Conservation (phyloP, 2,329 filamentous ascomycete genomes). For the Colletotrichum spinosum region DNA sequence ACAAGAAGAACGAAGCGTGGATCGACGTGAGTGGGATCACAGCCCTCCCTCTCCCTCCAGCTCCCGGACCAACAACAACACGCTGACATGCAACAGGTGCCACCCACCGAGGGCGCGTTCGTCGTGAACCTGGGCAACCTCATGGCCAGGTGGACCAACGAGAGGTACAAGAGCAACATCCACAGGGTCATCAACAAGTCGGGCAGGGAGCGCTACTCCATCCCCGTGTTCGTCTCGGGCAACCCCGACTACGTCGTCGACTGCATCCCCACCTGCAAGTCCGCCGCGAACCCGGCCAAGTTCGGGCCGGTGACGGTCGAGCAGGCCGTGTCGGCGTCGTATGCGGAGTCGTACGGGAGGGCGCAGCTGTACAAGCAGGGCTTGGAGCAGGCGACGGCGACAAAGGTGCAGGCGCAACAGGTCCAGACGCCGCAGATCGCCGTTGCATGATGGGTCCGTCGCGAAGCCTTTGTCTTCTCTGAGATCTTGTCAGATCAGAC, state of each 20-base stretch:
- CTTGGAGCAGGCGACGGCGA: conserved; percentile 36
- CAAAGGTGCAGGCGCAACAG: conserved; percentile 12
- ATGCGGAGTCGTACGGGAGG: conserved; percentile 48
- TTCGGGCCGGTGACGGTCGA: conserved; percentile 48
- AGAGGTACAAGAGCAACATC: conserved; percentile 63
- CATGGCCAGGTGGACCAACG: conserved; percentile 62
- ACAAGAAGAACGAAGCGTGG: conserved; percentile 57
- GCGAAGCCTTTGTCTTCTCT: neutral
- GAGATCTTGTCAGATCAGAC: neutral
- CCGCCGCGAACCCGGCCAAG: conserved; percentile 41
- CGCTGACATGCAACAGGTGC: conserved; percentile 45
- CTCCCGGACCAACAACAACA: neutral
- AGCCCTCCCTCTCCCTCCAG: neutral
- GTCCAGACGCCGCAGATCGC: conserved; percentile 20
- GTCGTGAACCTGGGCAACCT: conserved; percentile 66
- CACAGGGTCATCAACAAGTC: conserved; percentile 68
- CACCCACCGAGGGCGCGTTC: conserved; percentile 57
- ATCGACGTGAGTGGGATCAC: conserved; percentile 46
- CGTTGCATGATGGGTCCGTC: conserved; percentile 6
- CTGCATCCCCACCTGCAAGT: conserved; percentile 47
- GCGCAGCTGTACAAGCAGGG: conserved; percentile 47
- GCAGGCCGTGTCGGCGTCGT: conserved; percentile 46
- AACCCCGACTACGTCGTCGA: conserved; percentile 57
- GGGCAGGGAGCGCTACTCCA: conserved; percentile 62
- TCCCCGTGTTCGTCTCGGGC: conserved; percentile 68